These are phyloP conservation scores for Penicillium cataractarum DNA, from an alignment of 495 filamentous ascomycete species.

Conservation along the genomic window DNA sequence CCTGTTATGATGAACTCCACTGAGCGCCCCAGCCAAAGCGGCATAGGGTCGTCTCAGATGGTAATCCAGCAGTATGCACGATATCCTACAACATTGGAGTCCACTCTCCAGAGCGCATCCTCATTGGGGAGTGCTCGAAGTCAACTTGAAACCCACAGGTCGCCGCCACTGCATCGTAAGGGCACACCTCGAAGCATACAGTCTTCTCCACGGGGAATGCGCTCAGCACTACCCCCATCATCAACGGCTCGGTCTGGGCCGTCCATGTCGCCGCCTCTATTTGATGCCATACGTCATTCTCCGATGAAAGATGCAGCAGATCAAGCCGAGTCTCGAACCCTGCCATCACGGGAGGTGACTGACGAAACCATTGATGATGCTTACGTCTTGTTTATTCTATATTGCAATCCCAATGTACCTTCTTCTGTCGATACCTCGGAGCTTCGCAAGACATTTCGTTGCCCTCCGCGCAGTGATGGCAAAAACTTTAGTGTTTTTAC, in stretches of 20 bases:
- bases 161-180: conserved; percentile 47
- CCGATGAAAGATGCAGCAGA: conserved; percentile 40
- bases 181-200: conserved; percentile 50
- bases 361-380: conserved; percentile 81
- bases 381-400: conserved; percentile 86
- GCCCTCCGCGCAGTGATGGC: conserved; percentile 87
- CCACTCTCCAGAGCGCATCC: conserved; percentile 47
- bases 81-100: conserved; percentile 46
- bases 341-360: conserved; percentile 73
- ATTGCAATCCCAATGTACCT: conserved; percentile 83
- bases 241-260: conserved; percentile 38
- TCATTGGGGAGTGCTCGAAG: conserved; percentile 48
- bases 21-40: conserved; percentile 35
- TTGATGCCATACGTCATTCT: conserved; percentile 39
- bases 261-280: conserved; percentile 49
- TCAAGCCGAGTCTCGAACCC: conserved; percentile 40
- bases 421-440: conserved; percentile 71
- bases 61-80: conserved; percentile 51
- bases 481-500: conserved; percentile 85
- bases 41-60: conserved; percentile 37
- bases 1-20: conserved; percentile 36
- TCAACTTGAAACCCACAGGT: conserved; percentile 41
- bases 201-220: conserved; percentile 44
- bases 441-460: conserved; percentile 78
- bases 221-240: conserved; percentile 34